Conservation (phyloP, 306 rosid genomes). For the Geum urbanum region DNA sequence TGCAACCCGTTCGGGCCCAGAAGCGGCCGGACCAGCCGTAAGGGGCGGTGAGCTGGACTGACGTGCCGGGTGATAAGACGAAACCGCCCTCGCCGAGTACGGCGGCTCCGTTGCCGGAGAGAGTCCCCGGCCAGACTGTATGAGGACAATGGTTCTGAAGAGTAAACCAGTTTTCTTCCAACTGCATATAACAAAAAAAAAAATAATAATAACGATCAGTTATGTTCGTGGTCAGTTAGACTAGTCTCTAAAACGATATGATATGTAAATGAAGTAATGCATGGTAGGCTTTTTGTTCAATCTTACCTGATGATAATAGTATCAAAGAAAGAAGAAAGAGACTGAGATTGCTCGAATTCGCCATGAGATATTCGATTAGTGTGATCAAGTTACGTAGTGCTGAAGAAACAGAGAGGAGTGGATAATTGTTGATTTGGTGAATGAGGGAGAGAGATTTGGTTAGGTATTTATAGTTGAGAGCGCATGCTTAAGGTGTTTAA, state of each 20-base stretch:
- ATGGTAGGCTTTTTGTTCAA: too few relatives aligned
- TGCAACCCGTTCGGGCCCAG: conserved; percentile 80
- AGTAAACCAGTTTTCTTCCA: conserved; percentile 45
- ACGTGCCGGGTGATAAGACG: conserved; percentile 35
- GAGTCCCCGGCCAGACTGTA: conserved; percentile 78
- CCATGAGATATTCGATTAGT: neutral
- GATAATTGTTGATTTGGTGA: neutral
- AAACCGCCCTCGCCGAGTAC: conserved; percentile 65
- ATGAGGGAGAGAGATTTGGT: neutral
- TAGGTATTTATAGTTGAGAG: conserved; percentile 2
- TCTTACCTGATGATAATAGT: neutral
- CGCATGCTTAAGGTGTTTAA: neutral
- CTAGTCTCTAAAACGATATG: too few relatives aligned
- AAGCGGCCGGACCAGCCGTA: conserved; percentile 85
- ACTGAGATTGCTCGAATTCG: neutral
- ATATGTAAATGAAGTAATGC: too few relatives aligned
- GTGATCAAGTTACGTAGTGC: too few relatives aligned
- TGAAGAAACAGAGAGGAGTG: neutral
- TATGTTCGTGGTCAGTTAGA: neutral
- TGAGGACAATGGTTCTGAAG: conserved; percentile 56
- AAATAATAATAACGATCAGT: too few relatives aligned
- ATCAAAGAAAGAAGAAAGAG: neutral
- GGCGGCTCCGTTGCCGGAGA: conserved; percentile 59
- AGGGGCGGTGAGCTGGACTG: conserved; percentile 44
- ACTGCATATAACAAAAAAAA: conserved; percentile 1